Evolutionary conservation across 345 rosid species (phyloP), one percentile per base, ranked within the genome.

Genomic region (Moringa oleifera): DNA sequence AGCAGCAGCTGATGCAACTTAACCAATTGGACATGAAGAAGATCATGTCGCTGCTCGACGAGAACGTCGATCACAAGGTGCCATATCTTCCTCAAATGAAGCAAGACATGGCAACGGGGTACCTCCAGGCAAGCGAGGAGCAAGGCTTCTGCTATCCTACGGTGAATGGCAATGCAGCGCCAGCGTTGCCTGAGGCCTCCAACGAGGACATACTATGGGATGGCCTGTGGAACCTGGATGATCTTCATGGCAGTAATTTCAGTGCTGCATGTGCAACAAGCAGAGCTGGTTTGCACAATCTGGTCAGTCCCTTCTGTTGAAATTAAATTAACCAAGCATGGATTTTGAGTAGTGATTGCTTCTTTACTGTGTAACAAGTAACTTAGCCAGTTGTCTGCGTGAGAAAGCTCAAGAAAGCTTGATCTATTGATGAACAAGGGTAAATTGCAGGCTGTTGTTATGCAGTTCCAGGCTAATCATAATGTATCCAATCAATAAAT

Each of bases 161-260:
- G 74, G 54, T 68, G 33, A 69, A 57, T 46, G 71, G 55, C 23
- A 68, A 62, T 54, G 74, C n/a, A n/a, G n/a, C 41, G 36, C 59
- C 81, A 16, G 78, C n/a, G n/a, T n/a, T 58, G 28, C 55, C 75
- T 18, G 75, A 59, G 53, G 66, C 62, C 59, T 62, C 67, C 13
- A 75, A 70, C 50, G 94, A 89, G 59, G 79, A 62, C 18, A 23
- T 66, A n/a, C 62, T 83, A 36, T 89, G 96, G 94, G 94, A 85
- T 60, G 80, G 82, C 7, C 36, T 90, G 68, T 90, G 96, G 96
- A 81, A 80, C 63, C 57, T 83, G 57, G 94, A 90, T 62, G 94
- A 89, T 66, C 65, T 78, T 50, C 79, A 88, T 60, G 85, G 59
- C 21, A 73, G n/a, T n/a, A n/a, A 68, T 65, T 74, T 79, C 50